Percentiles rank a stretch among this genome's conserved stretches.
Conservation (phyloP, 2,329 filamentous ascomycete species). For the Aspergillus sp. region DNA sequence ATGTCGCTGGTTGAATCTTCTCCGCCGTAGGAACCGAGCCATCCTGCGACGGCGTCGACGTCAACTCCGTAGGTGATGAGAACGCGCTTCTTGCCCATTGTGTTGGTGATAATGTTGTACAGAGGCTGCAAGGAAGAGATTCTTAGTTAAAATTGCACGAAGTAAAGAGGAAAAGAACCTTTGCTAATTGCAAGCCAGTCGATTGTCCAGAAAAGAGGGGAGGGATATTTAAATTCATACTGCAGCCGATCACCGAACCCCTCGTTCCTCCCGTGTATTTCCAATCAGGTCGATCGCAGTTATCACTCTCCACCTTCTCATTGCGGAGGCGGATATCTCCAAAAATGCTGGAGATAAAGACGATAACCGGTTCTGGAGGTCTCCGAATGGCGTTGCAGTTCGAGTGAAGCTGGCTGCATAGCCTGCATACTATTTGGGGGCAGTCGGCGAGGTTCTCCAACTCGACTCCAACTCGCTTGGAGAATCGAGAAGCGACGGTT, state of each 20-base stretch:
- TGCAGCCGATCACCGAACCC: constrained; percentile 6
- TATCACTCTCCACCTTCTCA: background rate
- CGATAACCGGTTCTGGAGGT: background rate
- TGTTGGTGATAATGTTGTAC: background rate
- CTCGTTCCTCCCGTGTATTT: background rate
- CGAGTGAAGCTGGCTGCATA: too few relatives aligned
- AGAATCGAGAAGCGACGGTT: too few relatives aligned
- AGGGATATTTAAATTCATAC: background rate
- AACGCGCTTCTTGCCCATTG: constrained; percentile 19
- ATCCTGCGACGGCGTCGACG: constrained; percentile 29
- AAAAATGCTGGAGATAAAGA: background rate
- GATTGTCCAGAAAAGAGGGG: too few relatives aligned
- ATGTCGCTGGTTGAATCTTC: constrained; percentile 29
- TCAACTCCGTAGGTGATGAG: constrained; percentile 27
- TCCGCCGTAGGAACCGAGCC: constrained; percentile 30
- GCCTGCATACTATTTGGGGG: too few relatives aligned
- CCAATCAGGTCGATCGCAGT: constrained; percentile 6
- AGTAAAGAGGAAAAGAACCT: too few relatives aligned
- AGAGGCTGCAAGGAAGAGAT: too few relatives aligned
- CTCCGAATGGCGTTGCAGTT: too few relatives aligned
- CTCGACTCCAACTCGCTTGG: too few relatives aligned
- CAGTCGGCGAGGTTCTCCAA: too few relatives aligned
- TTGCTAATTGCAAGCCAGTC: too few relatives aligned
- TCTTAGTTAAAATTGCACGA: too few relatives aligned
- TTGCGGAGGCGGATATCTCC: background rate